Conservation (phyloP, 495 filamentous ascomycete species). For the Penicillium antarcticum region DNA sequence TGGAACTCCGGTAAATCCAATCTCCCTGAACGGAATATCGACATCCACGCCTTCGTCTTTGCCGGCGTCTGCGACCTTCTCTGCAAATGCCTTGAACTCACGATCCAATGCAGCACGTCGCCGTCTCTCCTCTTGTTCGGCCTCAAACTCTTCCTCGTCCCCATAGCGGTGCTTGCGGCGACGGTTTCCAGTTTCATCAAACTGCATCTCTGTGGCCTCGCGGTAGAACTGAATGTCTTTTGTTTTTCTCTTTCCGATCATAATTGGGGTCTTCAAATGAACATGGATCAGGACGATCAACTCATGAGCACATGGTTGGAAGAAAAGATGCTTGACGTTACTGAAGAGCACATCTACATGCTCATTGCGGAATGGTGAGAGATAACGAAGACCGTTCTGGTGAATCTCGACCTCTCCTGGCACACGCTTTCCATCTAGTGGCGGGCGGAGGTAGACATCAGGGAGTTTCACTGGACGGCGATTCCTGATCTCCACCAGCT, state of each 20-base stretch:
- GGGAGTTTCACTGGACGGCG: slow-evolving; percentile 83
- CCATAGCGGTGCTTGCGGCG: slow-evolving; percentile 98
- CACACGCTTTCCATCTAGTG: slow-evolving; percentile 92
- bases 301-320: slow-evolving; percentile 94
- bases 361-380: slow-evolving; percentile 76
- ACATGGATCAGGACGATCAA: slow-evolving; percentile 97
- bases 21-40: slow-evolving; percentile 93
- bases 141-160: slow-evolving; percentile 98
- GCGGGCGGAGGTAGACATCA: slow-evolving; percentile 90
- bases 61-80: slow-evolving; percentile 92
- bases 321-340: slow-evolving; percentile 98
- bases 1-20: slow-evolving; percentile 95
- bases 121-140: slow-evolving; percentile 94
- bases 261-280: slow-evolving; percentile 95
- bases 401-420: slow-evolving; percentile 95
- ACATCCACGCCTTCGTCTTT: slow-evolving; percentile 81
- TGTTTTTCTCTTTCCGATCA: slow-evolving; percentile 98
- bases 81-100: slow-evolving; percentile 94
- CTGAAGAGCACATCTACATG: slow-evolving; percentile 96
- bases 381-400: slow-evolving; percentile 96
- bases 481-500: slow-evolving; percentile 87
- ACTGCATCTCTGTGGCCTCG: slow-evolving; percentile 97
- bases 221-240: slow-evolving; percentile 98
- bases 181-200: slow-evolving; percentile 97
- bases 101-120: slow-evolving; percentile 88